Base-by-base conservation (phyloP, 2,329 filamentous ascomycete species). In the Cladophialophora bantiana region DNA sequence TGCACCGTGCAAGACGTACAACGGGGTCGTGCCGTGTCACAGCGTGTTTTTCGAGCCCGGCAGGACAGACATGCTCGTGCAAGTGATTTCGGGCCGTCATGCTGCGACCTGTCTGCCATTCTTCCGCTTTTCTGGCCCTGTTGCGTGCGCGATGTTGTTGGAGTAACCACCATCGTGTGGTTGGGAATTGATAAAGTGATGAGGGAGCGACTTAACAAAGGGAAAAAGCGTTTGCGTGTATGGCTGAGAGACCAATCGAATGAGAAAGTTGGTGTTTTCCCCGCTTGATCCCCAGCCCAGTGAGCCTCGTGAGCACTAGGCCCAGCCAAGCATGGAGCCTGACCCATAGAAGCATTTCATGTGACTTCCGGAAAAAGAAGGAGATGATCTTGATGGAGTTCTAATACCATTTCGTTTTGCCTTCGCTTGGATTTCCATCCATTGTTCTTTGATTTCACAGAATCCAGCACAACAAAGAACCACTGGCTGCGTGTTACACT, bases 51-150 rank as follows among this genome's bases (percentile, higher is more conserved):
- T 20, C 60, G 48, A 36, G n/a, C 31, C 10, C 52, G 48, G 42
- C 60, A 63, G 52, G 38, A 63, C 34, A 54, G 20, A 56, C 60
- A 63, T 36, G 60, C 60, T 56, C 36, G 36, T 26, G 56, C 56
- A 26, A 59, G 56, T 26, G 56, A 45, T 7, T 48, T 59, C 2
- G 56, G 56, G 40, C 15, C 40, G 3, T 42, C 40, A n/a, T 42
- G 40, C 7, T 5, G 40, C 3, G 40, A 42, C 40, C n/a, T 42
- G 13, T 18, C 40, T 4, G 40, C 40, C 40, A 42, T 42, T 42
- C 40, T 42, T n/a, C n/a, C 40, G 5, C n/a, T 42, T n/a, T n/a
- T 42, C 15, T 42, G 40, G 2, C 15, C 40, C 13, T 13, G 7
- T n/a, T 42, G 40, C 15, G 4, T 42, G 40, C 40, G 40, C 15